Percentiles rank a stretch among this genome's conserved stretches.
These are phyloP conservation scores for Acarospora socialis DNA, from an alignment of 2,329 filamentous ascomycete species.

Conservation along the genomic window DNA sequence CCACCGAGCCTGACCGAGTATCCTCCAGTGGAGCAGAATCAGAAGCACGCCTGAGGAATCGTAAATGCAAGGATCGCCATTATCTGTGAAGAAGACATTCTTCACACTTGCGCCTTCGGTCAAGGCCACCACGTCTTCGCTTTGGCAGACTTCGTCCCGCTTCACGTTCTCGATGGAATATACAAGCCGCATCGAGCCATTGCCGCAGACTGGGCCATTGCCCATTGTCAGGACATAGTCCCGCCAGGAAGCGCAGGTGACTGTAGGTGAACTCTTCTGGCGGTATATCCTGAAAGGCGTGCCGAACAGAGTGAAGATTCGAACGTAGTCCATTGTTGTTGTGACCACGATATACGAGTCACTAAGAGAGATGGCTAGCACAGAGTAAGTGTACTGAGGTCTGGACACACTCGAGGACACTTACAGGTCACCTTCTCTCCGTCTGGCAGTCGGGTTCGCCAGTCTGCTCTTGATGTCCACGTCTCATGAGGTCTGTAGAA, in stretches of 20 bases:
- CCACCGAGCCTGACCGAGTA: constrained; percentile 73
- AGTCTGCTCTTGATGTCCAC: constrained; percentile 83
- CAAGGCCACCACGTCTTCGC: constrained; percentile 79
- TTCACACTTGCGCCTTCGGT: constrained; percentile 58
- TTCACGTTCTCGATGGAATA: constrained; percentile 95
- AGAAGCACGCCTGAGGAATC: constrained; percentile 82
- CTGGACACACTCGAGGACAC: constrained; percentile 4
- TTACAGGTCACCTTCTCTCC: constrained; percentile 62
- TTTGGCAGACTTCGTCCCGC: constrained; percentile 85
- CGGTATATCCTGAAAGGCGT: constrained; percentile 79
- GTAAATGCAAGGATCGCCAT: constrained; percentile 92
- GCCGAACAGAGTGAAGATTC: constrained; percentile 85
- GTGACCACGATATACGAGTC: constrained; percentile 83
- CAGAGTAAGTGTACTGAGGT: constrained; percentile 6
- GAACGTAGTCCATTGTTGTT: constrained; percentile 75
- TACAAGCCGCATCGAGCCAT: constrained; percentile 62
- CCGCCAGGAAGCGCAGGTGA: constrained; percentile 85
- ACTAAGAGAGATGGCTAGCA: constrained; percentile 66
- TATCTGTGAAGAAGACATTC: constrained; percentile 82
- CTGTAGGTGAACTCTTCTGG: constrained; percentile 77
- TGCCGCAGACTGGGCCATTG: constrained; percentile 70
- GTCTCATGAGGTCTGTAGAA: constrained; percentile 96
- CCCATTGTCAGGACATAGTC: constrained; percentile 95
- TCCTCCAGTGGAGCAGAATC: constrained; percentile 81
- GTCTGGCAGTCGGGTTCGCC: constrained; percentile 72